These are phyloP conservation scores for Termitomyces titanicus DNA, from an alignment of 768 basidiomycete species.

Conservation along the genomic window DNA sequence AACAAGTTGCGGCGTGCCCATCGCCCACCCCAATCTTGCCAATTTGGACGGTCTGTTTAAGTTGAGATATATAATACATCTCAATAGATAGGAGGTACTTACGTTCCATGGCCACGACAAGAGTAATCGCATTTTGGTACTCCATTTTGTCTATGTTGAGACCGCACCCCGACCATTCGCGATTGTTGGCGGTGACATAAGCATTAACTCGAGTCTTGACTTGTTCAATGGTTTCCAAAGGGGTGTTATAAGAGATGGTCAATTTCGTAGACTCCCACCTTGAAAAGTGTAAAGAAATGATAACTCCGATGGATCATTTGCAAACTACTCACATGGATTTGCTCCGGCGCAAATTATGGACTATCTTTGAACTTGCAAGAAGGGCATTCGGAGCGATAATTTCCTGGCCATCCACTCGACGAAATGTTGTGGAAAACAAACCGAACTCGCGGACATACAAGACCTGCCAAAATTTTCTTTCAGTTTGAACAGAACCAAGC, in stretches of 20 bases:
- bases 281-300: background rate
- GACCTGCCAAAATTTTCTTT: conserved; percentile 4
- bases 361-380: conserved; percentile 64
- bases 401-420: conserved; percentile 78
- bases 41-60: conserved; percentile 60
- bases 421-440: conserved; percentile 74
- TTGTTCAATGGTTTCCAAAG: conserved; percentile 67
- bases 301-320: background rate
- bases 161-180: conserved; percentile 66
- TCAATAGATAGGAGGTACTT: conserved; percentile 23
- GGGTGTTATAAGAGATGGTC: conserved; percentile 64
- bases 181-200: conserved; percentile 59
- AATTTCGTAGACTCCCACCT: conserved; percentile 71
- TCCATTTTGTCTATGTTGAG: conserved; percentile 81
- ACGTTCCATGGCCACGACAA: conserved; percentile 73
- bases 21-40: conserved; percentile 85
- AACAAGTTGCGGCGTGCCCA: conserved; percentile 73
- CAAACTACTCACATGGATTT: conserved; percentile 57
- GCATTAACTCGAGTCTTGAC: conserved; percentile 53
- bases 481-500: background rate
- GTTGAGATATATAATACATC: background rate
- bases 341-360: conserved; percentile 75
- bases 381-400: conserved; percentile 77
- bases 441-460: conserved; percentile 75
- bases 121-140: conserved; percentile 65